Evolutionary conservation across 106 monocot species (phyloP), one percentile per base, ranked within the genome.

Genomic region (Platanthera guangdongensis): DNA sequence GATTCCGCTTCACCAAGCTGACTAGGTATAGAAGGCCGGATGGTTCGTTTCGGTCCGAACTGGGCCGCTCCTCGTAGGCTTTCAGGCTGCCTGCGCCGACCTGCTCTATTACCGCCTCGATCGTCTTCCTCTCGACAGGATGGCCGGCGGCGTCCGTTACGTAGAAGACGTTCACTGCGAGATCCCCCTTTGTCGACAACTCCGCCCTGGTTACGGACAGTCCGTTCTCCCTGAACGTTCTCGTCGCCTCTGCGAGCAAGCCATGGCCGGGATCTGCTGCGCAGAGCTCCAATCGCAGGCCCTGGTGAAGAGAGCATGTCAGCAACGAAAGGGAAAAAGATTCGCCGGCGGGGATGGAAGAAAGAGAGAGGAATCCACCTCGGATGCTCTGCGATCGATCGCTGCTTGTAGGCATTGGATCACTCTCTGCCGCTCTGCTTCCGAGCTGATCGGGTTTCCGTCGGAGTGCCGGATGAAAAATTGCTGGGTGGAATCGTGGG

Each of bases 171-270:
- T 39, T 39, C 39, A 39, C 3, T 1, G 39, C 39, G 82, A 55
- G 82, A 28, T 75, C 75, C 15, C 64, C 87, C 50, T 82, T 81
- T 3, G 94, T 99, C 2, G 88, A 78, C 46, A 92, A 82, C 79
- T 94, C 97, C 8, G 97, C 94, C 50, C 83, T 54, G 1, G 85
- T 81, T 8, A 99, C 88, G 1, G 86, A 88, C 9, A 99, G 77
- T 8, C 97, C 91, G 75, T 94, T 94, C 82, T 99, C 97, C 7
- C 97, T 86, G 79, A 99, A 92, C 5, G 83, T 87, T n/a, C 94
- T 73, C 0, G 97, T 99, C 13, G 94, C 97, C 11, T 89, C 79
- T 0, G 92, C 89, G 0, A 99, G 92, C 47, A 94, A 72, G 32
- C 97, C 86, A n/a, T 51, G 79, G 10, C 51, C 4, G 13, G 81